phyloP scores from a whole-genome alignment of 148 eudicot species.

The Suaeda aralocaspica region DNA sequence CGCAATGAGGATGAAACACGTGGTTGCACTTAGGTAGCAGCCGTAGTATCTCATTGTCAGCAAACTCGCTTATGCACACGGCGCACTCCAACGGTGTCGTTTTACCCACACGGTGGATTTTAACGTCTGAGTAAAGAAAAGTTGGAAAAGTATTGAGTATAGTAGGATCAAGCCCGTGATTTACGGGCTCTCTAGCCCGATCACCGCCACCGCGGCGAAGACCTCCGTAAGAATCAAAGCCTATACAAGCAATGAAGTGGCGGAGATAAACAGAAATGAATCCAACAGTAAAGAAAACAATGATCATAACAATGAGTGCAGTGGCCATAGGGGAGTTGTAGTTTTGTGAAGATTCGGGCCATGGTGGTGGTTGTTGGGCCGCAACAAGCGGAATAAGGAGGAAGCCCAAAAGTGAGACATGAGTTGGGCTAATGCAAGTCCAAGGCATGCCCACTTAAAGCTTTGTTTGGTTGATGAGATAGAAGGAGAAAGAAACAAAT shows the following conservation, averaged over 20 bases:
- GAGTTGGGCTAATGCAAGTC: not conserved
- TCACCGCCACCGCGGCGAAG: not conserved
- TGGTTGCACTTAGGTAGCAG: slow-evolving; percentile 45
- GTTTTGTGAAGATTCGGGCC: not conserved
- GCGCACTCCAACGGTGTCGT: slow-evolving; percentile 41
- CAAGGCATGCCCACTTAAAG: slow-evolving; percentile 17
- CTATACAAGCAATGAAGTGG: slow-evolving; percentile 30
- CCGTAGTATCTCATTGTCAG: slow-evolving; percentile 32
- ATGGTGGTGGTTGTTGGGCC: slow-evolving; percentile 16
- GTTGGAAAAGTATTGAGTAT: slow-evolving; percentile 39
- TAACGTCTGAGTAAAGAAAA: slow-evolving; percentile 41
- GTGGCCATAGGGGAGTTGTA: slow-evolving; percentile 32
- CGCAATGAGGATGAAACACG: slow-evolving; percentile 49
- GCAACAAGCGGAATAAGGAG: not conserved
- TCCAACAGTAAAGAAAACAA: slow-evolving; percentile 18
- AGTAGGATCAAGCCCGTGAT: slow-evolving; percentile 33
- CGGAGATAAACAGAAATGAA: slow-evolving; percentile 28
- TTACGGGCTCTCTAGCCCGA: not conserved
- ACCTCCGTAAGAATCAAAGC: not conserved
- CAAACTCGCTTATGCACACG: slow-evolving; percentile 50
- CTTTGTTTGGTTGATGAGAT: not conserved
- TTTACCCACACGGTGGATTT: slow-evolving; percentile 31
- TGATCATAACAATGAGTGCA: slow-evolving; percentile 28
- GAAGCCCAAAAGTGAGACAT: slow-evolving; percentile 3
- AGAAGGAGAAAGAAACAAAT: not conserved